phyloP scores from a whole-genome alignment of 371 early-diverging fungal species.

The Mortierella sp. region DNA sequence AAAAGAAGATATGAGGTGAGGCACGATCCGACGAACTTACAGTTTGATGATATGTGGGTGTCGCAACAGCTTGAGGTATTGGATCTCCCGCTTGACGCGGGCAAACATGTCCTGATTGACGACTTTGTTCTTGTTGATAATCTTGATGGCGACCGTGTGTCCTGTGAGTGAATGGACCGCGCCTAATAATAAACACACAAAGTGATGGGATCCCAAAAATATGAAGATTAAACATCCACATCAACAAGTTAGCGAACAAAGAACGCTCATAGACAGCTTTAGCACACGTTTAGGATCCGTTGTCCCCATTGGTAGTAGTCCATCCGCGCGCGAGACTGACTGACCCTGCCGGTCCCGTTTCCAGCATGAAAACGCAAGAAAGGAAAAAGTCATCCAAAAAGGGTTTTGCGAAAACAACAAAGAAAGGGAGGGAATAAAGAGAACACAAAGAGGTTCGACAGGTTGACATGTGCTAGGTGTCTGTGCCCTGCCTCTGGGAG shows the following conservation, averaged over 20 bases:
- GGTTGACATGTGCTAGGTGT: slow-evolving; percentile 12
- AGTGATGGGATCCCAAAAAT: too few relatives aligned
- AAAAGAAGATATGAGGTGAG: neutral
- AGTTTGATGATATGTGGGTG: slow-evolving; percentile 99
- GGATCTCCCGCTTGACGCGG: slow-evolving; percentile 97
- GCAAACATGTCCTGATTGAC: slow-evolving; percentile 94
- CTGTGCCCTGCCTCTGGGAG: neutral
- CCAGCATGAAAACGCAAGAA: neutral
- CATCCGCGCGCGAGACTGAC: neutral
- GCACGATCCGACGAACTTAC: slow-evolving; percentile 56
- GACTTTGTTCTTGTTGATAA: slow-evolving; percentile 92
- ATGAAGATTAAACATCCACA: too few relatives aligned
- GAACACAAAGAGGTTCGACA: neutral
- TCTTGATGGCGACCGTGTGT: slow-evolving; percentile 96
- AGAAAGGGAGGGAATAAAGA: neutral
- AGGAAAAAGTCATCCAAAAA: neutral
- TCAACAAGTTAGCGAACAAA: too few relatives aligned
- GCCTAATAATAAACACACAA: slow-evolving; percentile 66
- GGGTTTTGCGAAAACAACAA: neutral
- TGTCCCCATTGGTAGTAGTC: slow-evolving; percentile 2
- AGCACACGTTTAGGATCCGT: slow-evolving; percentile 6
- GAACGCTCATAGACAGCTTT: neutral
- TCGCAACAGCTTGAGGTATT: slow-evolving; percentile 93
- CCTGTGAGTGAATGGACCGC: slow-evolving; percentile 94
- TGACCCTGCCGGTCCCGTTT: neutral